Evolutionary conservation across 495 filamentous ascomycete genomes (phyloP), one percentile per base, ranked within the genome.

Genomic region (Jackrogersella multiformis): DNA sequence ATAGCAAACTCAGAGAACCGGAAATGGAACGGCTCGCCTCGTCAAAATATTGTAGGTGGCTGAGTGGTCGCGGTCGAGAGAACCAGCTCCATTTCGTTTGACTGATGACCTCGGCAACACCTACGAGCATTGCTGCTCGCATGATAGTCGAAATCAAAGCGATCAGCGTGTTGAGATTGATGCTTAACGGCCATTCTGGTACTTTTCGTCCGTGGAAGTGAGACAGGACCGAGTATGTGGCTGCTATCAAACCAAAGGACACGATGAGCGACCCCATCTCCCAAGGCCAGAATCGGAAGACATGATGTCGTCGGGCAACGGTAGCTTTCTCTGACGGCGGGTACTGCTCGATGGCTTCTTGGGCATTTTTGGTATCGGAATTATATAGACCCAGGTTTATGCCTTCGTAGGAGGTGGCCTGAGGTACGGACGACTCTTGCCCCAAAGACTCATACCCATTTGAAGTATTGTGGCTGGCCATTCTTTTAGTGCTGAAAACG

Each of bases 31-130:
- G 66, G 38, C 69, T 72, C 2, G 81, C 81, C 15, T 73, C 76
- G 56, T 84, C 82, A 30, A 82, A 75, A 16, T 73, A 60, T 5
- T 77, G 69, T 36, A 84, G 73, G 57, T 84, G 80, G 8, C 69
- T 72, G 6, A 85, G 57, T 24, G 75, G 74, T 73, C 73, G n/a
- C 56, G 62, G 34, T 10, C 69, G 65, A 79, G 80, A 56, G 35
- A 81, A 81, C 81, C 80, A 81, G 2, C 70, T 74, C 80, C 80
- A 82, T 61, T 84, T 84, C 24, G 80, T 72, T 51, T 82, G 80
- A 15, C 75, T 76, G 23, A 84, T 57, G 10, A 68, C 72, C 44
- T 78, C 77, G 5, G 73, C 70, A 36, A 82, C 70, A n/a, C 74
- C 68, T 23, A 80, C 76, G 23, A 77, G 73, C 74, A 84, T 64